Evolutionary conservation across 2,329 filamentous ascomycete species (phyloP).

Genomic region (Pestalotiopsis sp.): DNA sequence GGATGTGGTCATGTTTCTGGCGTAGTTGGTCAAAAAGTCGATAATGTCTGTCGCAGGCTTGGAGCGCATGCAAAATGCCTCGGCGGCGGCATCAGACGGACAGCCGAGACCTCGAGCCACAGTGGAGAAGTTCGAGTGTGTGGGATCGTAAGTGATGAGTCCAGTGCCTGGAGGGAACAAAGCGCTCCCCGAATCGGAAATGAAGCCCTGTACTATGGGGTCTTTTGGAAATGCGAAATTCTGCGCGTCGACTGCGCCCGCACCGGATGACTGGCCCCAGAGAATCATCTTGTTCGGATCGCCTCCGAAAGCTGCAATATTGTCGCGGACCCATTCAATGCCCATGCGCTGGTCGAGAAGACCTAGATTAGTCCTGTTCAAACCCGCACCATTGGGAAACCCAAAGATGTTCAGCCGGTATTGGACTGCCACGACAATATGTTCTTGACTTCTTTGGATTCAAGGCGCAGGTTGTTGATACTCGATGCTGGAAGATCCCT

Average conservation of each 20-base stretch:
- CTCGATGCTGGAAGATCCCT: conserved; percentile 18
- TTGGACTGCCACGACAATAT: conserved; percentile 22
- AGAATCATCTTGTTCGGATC: conserved; percentile 46
- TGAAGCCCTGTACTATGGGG: conserved; percentile 1
- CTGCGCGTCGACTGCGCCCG: conserved; percentile 10
- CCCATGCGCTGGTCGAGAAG: conserved; percentile 55
- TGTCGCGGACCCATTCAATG: conserved; percentile 53
- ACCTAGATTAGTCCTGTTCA: conserved; percentile 45
- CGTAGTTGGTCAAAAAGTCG: background rate
- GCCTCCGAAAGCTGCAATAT: conserved; percentile 55
- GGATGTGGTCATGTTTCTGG: background rate
- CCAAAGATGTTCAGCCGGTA: conserved; percentile 30
- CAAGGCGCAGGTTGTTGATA: conserved; percentile 20
- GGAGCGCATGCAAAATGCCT: background rate
- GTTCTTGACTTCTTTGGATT: conserved; percentile 19
- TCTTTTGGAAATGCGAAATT: background rate
- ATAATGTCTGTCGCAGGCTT: background rate
- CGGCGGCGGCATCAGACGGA: background rate
- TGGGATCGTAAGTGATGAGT: background rate
- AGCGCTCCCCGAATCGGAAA: background rate
- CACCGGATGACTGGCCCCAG: conserved; percentile 52
- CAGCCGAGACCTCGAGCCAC: conserved; percentile 1
- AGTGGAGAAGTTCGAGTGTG: background rate
- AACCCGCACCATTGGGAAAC: conserved; percentile 22
- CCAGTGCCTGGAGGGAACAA: background rate